Base-by-base conservation (phyloP, 2,329 filamentous ascomycete species). In the Aspergillus brasiliensis region DNA sequence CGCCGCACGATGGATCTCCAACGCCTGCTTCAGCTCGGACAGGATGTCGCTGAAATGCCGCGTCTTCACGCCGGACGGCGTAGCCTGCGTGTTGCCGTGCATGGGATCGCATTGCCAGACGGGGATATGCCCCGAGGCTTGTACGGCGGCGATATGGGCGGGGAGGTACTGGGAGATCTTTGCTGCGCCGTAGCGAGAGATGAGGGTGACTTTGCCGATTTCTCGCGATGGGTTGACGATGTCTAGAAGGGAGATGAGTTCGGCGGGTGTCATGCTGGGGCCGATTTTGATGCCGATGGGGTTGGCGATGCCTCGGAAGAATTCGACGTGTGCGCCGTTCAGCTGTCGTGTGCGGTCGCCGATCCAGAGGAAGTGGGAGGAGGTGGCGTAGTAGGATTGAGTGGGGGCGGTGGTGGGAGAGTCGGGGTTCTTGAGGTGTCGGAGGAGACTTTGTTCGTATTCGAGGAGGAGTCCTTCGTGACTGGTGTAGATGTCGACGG, bases 21-120 rank as follows among this genome's bases (percentile, higher is more conserved):
- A 83, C 1, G 93, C 93, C 70, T 92, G 87, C 62, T 88, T 86
- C 46, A 99, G 84, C 81, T 99, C 95, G 1, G 86, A 86, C 74
- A 97, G 88, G 69, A 99, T 97, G 74, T 95, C 90, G 63, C 86
- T 86, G 82, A 99, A 99, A 57, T 90, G 89, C 15, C 95, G 86
- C 1, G 95, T 99, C 82, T 99, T 99, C 79, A 97, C 86, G 25
- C 92, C 92, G 0, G 85, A 81, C 0, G 86, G 84, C 0, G 91
- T 94, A 51, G 82, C 81, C 51, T 83, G 81, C 0, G 85, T 88
- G 73, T 89, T 89, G 28, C 95, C 95, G 78, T 99, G 95, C 95
- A 99, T 99, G 21, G 95, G 95, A 78, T 99, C 95, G 79, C 94
- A 98, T 80, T 98, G 95, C 94, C 94, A 98, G 68, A 97, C 91